Percentiles rank a stretch among this genome's conserved stretches.
Conservation (phyloP, 768 basidiomycete species). For the Cyclocybe cylindracea region DNA sequence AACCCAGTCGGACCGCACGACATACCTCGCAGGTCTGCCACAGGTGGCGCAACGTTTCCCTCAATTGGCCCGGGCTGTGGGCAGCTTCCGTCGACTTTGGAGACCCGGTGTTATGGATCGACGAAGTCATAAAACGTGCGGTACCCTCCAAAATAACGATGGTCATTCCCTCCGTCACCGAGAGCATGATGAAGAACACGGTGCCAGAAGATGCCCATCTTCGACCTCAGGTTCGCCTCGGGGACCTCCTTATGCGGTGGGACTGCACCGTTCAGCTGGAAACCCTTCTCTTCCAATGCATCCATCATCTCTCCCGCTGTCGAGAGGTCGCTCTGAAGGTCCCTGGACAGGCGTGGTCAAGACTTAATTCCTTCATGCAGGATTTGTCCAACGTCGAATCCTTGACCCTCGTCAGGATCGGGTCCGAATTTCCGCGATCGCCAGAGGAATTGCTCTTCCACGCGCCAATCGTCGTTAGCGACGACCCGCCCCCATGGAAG, state of each 20-base stretch:
- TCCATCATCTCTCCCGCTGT: not conserved
- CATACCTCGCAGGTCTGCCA: not conserved
- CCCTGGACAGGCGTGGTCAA: not conserved
- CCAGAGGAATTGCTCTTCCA: not conserved
- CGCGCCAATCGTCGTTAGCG: not conserved
- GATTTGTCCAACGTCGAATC: not conserved
- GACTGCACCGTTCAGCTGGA: not conserved
- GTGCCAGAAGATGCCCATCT: not conserved
- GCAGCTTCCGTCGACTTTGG: not conserved
- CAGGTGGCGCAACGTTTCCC: not conserved
- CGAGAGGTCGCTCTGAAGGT: not conserved
- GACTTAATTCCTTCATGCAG: not conserved
- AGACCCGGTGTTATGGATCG: not conserved
- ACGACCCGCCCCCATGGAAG: not conserved
- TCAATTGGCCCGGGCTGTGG: not conserved
- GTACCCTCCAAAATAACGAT: not conserved
- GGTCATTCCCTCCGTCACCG: not conserved
- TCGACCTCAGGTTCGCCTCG: not conserved
- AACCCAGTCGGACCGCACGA: not conserved
- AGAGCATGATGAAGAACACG: not conserved
- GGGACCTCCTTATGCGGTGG: not conserved
- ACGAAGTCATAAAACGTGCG: not conserved
- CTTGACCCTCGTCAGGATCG: not conserved
- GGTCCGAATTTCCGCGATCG: not conserved
- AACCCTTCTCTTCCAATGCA: not conserved